phyloP scores from a whole-genome alignment of 306 rosid genomes.

The Cucumis hystrix region DNA sequence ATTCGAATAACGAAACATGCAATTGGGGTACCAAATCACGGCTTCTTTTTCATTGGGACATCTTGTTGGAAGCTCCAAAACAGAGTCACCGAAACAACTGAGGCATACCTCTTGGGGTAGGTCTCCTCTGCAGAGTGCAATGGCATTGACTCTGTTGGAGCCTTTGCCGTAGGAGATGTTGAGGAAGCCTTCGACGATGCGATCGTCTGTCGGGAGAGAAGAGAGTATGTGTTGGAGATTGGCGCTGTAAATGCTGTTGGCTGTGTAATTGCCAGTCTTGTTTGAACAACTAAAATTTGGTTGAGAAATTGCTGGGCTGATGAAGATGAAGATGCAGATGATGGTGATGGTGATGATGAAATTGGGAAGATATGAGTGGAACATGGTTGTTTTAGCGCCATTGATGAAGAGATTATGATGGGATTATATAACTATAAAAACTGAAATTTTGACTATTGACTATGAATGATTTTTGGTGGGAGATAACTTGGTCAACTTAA shows the following conservation, averaged over 20 bases:
- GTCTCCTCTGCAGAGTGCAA: conserved; percentile 42
- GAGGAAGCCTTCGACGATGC: conserved; percentile 15
- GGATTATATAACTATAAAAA: background rate
- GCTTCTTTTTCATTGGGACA: conserved; percentile 44
- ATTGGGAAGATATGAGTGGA: background rate
- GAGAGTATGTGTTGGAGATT: conserved; percentile 37
- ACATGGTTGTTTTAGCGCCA: background rate
- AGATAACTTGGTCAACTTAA: background rate
- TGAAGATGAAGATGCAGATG: background rate
- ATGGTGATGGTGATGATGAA: background rate
- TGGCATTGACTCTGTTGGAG: conserved; percentile 12
- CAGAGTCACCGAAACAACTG: conserved; percentile 27
- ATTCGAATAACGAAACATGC: conserved; percentile 34
- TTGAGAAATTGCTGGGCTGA: background rate
- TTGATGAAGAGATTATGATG: background rate
- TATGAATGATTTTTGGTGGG: background rate
- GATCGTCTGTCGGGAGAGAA: conserved; percentile 13
- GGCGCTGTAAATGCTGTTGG: conserved; percentile 22
- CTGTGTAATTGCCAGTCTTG: conserved; percentile 29
- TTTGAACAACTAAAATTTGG: background rate
- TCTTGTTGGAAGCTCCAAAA: background rate
- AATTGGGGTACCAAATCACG: conserved; percentile 15
- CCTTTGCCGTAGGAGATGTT: conserved; percentile 20
- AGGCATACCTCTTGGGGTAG: conserved; percentile 16
- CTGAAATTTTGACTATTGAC: background rate